A percentile compares a stretch with the other conserved stretches of the same genome.
Evolutionary conservation across 257 asterid genomes (phyloP).

Genomic region (Verbena officinalis): DNA sequence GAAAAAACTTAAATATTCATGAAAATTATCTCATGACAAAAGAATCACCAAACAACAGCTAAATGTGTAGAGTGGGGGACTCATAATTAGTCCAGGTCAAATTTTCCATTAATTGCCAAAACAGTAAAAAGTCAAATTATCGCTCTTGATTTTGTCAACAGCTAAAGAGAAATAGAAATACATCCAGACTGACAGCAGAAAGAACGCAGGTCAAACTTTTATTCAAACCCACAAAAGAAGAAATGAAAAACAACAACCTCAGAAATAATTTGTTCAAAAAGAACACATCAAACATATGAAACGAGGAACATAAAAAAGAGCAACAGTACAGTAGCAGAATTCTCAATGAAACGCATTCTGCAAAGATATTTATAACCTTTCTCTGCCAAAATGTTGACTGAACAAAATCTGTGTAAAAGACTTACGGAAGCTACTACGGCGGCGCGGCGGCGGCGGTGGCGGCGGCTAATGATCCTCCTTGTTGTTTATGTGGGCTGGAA

Average conservation of each 20-base stretch:
- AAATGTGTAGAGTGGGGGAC: constrained; percentile 23
- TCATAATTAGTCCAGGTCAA: constrained; percentile 24
- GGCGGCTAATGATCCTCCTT: neutral
- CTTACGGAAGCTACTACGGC: neutral
- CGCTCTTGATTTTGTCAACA: constrained; percentile 21
- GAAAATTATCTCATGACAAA: constrained; percentile 16
- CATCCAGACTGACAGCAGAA: constrained; percentile 14
- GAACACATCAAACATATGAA: constrained; percentile 8
- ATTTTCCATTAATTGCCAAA: constrained; percentile 17
- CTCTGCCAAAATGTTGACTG: constrained; percentile 18
- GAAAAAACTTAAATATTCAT: constrained; percentile 20
- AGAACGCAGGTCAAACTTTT: constrained; percentile 1
- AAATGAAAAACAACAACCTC: neutral
- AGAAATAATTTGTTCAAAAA: constrained; percentile 9
- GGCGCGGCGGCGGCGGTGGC: constrained; percentile 11
- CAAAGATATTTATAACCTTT: constrained; percentile 6
- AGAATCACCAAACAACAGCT: constrained; percentile 26
- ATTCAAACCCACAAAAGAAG: neutral
- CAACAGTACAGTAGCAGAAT: neutral
- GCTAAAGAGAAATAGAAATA: neutral
- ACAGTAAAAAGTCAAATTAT: constrained; percentile 23
- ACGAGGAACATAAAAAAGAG: neutral
- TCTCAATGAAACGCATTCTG: neutral
- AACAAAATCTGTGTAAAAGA: neutral
- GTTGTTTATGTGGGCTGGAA: neutral